phyloP scores from a whole-genome alignment of 2,329 filamentous ascomycete genomes.

The Magnaporthales sp. region DNA sequence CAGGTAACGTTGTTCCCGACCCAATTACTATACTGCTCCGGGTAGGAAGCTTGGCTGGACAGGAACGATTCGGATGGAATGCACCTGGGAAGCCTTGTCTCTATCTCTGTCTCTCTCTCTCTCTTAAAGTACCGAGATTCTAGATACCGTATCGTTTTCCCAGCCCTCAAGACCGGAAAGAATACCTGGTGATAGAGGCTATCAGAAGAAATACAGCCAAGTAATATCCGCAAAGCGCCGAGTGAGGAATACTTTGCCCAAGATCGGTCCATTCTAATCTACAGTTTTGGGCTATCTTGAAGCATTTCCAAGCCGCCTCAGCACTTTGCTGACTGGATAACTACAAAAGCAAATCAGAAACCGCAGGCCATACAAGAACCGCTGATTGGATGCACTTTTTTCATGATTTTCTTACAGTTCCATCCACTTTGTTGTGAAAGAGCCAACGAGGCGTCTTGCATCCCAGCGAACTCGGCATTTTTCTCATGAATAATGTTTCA shows the following conservation, averaged over 20 bases:
- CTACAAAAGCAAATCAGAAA: background rate
- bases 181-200: background rate
- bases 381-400: background rate
- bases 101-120: background rate
- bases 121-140: background rate
- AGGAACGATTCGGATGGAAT: background rate
- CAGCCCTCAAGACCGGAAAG: background rate
- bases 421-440: background rate
- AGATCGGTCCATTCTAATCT: background rate
- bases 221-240: background rate
- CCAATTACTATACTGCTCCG: background rate
- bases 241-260: background rate
- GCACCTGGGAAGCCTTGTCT: background rate
- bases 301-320: background rate
- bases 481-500: background rate
- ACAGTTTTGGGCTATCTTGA: background rate
- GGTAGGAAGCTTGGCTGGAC: background rate
- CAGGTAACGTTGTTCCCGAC: background rate
- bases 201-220: background rate
- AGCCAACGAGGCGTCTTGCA: background rate
- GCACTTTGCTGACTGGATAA: background rate
- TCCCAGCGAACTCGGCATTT: no score
- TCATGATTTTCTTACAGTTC: background rate
- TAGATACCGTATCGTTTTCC: background rate
- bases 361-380: background rate